Conservation (phyloP, 2,329 filamentous ascomycete genomes). For the Sarocladium kiliense region DNA sequence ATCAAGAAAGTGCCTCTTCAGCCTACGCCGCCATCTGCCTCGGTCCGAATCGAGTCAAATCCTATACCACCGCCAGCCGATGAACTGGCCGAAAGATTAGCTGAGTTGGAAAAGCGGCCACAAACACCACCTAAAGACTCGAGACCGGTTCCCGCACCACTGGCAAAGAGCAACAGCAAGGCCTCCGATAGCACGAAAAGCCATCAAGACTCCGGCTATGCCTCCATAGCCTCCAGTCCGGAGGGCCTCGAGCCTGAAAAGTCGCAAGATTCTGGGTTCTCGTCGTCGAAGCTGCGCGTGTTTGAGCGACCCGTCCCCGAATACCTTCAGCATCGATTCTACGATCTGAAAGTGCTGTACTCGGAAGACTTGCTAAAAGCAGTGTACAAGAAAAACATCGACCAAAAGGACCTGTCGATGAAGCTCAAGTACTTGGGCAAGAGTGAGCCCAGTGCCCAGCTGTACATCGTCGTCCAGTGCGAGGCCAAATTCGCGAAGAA, state of each 20-base stretch:
- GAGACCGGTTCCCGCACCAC: not conserved
- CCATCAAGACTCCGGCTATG: not conserved
- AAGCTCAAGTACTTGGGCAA: constrained; percentile 7
- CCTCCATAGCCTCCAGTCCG: not conserved
- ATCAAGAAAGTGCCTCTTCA: not conserved
- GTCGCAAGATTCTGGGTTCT: not conserved
- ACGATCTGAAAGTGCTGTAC: constrained; percentile 11
- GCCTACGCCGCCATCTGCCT: not conserved
- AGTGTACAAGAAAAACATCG: not conserved
- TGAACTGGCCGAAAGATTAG: not conserved
- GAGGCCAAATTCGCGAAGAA: not conserved
- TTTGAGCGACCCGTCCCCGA: not conserved
- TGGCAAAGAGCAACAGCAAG: not conserved
- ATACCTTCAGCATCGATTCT: constrained; percentile 7
- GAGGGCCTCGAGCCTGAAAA: not conserved
- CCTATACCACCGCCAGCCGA: not conserved
- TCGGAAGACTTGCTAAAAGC: not conserved
- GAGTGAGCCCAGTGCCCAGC: constrained; percentile 2
- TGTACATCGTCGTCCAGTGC: constrained; percentile 10
- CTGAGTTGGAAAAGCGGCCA: not conserved
- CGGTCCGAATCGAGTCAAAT: not conserved
- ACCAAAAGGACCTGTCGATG: constrained; percentile 7
- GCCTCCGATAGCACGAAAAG: not conserved
- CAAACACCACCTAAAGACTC: not conserved
- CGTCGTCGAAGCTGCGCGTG: not conserved